Conservation (phyloP, 495 filamentous ascomycete species). For the Massariosphaeria phaeospora region DNA sequence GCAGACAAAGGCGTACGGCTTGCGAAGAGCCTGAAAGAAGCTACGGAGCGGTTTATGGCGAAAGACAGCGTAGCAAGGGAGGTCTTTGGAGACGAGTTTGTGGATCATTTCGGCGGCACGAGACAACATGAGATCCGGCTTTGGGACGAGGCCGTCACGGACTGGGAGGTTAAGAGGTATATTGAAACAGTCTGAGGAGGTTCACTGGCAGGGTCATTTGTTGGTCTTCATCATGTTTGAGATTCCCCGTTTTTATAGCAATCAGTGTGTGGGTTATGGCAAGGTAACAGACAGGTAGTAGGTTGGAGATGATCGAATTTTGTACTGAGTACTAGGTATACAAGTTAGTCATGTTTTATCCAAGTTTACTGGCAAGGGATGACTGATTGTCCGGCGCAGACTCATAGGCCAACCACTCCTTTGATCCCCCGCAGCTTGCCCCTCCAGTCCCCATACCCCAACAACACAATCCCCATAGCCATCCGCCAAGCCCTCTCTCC, state of each 20-base stretch:
- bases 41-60: constrained; percentile 66
- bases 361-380: too few species aligned
- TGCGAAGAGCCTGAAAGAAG: constrained; percentile 77
- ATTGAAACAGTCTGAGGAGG: constrained; percentile 63
- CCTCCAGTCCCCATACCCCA: constrained; percentile 55
- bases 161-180: constrained; percentile 73
- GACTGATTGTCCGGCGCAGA: background rate
- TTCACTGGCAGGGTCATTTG: too few species aligned
- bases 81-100: constrained; percentile 90
- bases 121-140: constrained; percentile 83
- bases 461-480: constrained; percentile 58
- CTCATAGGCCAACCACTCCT: constrained; percentile 41
- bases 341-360: too few species aligned
- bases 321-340: too few species aligned
- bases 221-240: too few species aligned
- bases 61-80: constrained; percentile 79
- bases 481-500: constrained; percentile 55
- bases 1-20: constrained; percentile 65
- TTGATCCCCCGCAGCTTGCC: constrained; percentile 47
- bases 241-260: too few species aligned
- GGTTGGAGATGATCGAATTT: too few species aligned
- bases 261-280: too few species aligned
- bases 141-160: constrained; percentile 94
- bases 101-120: constrained; percentile 91
- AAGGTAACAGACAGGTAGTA: too few species aligned